These are phyloP conservation scores for Platanthera zijinensis DNA, from an alignment of 106 monocot genomes.

Conservation along the genomic window DNA sequence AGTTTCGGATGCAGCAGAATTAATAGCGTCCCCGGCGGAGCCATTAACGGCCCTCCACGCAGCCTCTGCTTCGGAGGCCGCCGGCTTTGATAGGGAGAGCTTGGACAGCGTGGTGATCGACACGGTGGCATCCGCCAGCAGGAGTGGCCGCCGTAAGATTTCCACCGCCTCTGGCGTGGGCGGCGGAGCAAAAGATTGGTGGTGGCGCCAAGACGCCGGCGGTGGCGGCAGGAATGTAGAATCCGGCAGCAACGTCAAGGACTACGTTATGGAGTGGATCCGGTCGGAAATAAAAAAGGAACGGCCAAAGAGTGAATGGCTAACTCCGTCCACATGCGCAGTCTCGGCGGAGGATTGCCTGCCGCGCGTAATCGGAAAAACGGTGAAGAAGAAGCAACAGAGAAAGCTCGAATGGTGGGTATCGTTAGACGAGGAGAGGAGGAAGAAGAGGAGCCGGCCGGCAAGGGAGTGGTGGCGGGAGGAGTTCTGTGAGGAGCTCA, in stretches of 20 bases:
- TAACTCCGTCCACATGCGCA: constrained; percentile 4
- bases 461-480: constrained; percentile 89
- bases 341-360: constrained; percentile 19
- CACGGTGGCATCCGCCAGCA: neutral
- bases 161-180: neutral
- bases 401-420: constrained; percentile 55
- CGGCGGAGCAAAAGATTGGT: constrained; percentile 39
- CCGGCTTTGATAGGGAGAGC: constrained; percentile 48
- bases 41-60: constrained; percentile 13
- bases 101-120: constrained; percentile 21
- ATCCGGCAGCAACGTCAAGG: constrained; percentile 38
- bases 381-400: constrained; percentile 32
- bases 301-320: constrained; percentile 52
- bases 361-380: constrained; percentile 8
- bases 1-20: constrained; percentile 17
- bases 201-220: constrained; percentile 49
- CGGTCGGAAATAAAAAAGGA: constrained; percentile 84
- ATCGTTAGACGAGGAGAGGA: constrained; percentile 45
- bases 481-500: constrained; percentile 81
- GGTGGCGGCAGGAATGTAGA: constrained; percentile 23
- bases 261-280: constrained; percentile 99
- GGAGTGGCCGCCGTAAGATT: constrained; percentile 6
- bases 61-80: constrained; percentile 50
- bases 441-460: constrained; percentile 42
- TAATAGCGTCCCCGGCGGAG: constrained; percentile 15